Conservation (phyloP, 225 moss, liverwort and hornwort genomes). For the Thuidium tamariscinum region DNA sequence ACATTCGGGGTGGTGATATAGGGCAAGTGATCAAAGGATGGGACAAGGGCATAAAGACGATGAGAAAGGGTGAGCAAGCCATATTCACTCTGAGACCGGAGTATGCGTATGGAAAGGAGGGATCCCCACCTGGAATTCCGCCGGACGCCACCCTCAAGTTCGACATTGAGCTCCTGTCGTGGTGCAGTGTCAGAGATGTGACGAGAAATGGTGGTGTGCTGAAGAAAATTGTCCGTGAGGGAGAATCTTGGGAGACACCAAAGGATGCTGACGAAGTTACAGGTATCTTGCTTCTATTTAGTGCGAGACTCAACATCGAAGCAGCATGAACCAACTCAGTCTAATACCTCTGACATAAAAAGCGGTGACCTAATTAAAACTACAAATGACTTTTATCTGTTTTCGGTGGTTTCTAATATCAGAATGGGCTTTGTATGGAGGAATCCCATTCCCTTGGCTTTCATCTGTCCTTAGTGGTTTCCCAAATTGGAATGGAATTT, state of each 20-base stretch:
- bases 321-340: not conserved
- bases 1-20: not conserved
- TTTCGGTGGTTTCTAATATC: not conserved
- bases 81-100: slow-evolving; percentile 74
- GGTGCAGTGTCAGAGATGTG: slow-evolving; percentile 74
- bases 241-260: slow-evolving; percentile 71
- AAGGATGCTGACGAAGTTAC: slow-evolving; percentile 71
- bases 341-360: not conserved
- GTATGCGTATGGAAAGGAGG: slow-evolving; percentile 66
- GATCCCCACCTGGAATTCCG: slow-evolving; percentile 60
- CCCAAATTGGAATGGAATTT: not conserved
- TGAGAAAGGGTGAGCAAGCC: slow-evolving; percentile 82
- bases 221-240: slow-evolving; percentile 58
- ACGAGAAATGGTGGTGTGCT: slow-evolving; percentile 68
- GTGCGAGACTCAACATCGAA: not conserved
- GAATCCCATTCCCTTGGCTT: not conserved
- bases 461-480: not conserved
- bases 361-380: not conserved
- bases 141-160: slow-evolving; percentile 69
- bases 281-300: slow-evolving; percentile 11
- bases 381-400: not conserved
- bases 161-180: slow-evolving; percentile 76
- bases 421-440: not conserved
- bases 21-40: slow-evolving; percentile 91
- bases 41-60: slow-evolving; percentile 81